Evolutionary conservation across 2,329 filamentous ascomycete genomes (phyloP), one percentile per base, ranked within the genome.

Genomic region (Penicillium corylophilum): DNA sequence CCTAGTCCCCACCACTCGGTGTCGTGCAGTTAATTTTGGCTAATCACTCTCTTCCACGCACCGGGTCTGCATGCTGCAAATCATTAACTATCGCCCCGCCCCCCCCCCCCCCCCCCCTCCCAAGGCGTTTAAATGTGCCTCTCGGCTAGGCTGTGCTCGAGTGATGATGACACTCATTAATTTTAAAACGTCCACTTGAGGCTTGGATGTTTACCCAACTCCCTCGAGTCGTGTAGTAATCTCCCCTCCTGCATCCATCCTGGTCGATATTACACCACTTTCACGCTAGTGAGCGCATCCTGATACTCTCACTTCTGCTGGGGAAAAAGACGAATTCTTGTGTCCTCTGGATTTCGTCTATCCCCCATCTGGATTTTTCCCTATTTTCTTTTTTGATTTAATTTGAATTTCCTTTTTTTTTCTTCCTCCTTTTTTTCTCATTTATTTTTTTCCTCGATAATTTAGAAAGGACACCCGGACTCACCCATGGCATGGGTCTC

Each of bases 201-300:
- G 52, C 51, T 62, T 56, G 59, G 56, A 51, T 60, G 47, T 61
- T 55, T 56, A 55, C 53, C 51, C 46, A 54, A 40, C 50, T 36
- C 47, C 46, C 36, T 64, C 64, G 60, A 61, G 59, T 57, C 53
- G 20, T 58, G 46, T 53, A 42, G 55, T 62, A 60, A 59, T 64
- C 62, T 62, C 66, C 64, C 61, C 57, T 67, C 60, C 64, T 70
- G 66, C 66, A 68, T 63, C 56, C 59, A 71, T 65, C 67, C 66
- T 66, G 57, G 67, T 62, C 64, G 58, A 66, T 65, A 70, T 71
- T 71, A 71, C 68, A 71, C 68, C 60, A 65, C 62, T 60, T 64
- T 68, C 59, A 64, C 66, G 64, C 67, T 69, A 69, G 63, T 69
- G 62, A 68, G 65, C 60, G 61, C 62, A 59, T 64, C 48, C 60